These are phyloP conservation scores for Cystobasidiopsis lactophilus DNA, from an alignment of 768 basidiomycete species.

Conservation along the genomic window DNA sequence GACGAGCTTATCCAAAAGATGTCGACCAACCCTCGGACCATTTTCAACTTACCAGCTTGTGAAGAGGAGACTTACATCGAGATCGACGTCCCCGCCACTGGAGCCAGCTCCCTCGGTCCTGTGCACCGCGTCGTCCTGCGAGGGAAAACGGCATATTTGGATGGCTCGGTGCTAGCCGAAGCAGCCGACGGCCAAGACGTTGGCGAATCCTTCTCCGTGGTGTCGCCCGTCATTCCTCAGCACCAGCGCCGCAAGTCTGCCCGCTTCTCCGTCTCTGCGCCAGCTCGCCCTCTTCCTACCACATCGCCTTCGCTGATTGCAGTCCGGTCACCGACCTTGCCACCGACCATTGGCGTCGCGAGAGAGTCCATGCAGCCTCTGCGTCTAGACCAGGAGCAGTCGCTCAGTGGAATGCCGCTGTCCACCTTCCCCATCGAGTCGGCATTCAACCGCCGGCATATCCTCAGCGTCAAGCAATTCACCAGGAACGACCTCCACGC, in stretches of 20 bases:
- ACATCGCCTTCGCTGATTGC: no score
- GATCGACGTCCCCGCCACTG: conserved; percentile 54
- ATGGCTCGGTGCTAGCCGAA: conserved; percentile 44
- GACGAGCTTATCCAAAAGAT: conserved; percentile 61
- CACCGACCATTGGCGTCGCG: conserved; percentile 22
- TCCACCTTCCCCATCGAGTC: conserved; percentile 31
- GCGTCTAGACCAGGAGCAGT: conserved; percentile 9
- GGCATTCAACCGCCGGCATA: conserved; percentile 77
- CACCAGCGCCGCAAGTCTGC: conserved; percentile 18
- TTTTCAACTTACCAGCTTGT: conserved; percentile 59
- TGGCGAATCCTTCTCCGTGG: no score
- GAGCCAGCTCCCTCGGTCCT: conserved; percentile 39
- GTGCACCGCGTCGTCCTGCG: conserved; percentile 81
- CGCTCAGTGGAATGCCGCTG: conserved; percentile 10
- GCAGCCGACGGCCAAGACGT: conserved; percentile 9
- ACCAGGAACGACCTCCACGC: conserved; percentile 69
- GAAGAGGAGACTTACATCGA: conserved; percentile 72
- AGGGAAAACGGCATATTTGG: conserved; percentile 68
- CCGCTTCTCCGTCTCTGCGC: conserved; percentile 23
- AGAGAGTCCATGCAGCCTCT: conserved; percentile 9
- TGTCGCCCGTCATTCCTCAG: conserved; percentile 14
- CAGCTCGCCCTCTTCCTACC: conserved; percentile 11
- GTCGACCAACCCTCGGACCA: conserved; percentile 75
- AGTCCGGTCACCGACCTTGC: conserved; percentile 16
- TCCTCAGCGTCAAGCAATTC: conserved; percentile 86